phyloP scores from a whole-genome alignment of 345 rosid genomes.

The Balakata baccata region DNA sequence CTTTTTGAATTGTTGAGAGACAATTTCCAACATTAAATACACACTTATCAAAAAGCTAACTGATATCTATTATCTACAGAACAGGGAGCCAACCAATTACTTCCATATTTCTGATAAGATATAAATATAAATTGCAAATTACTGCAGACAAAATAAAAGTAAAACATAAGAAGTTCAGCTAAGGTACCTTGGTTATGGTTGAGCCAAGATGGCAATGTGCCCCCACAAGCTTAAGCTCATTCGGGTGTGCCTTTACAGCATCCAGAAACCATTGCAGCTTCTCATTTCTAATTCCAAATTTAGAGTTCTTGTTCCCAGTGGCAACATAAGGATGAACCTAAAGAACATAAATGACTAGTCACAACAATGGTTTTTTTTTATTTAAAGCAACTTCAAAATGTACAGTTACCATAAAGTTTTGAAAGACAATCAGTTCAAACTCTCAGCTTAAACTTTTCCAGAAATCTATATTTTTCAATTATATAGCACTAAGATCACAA shows the following conservation, averaged over 20 bases:
- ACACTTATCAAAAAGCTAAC: background rate
- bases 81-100: background rate
- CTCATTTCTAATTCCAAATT: slow-evolving; percentile 98
- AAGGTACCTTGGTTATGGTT: slow-evolving; percentile 82
- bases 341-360: background rate
- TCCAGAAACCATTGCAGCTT: slow-evolving; percentile 98
- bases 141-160: background rate
- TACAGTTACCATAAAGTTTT: no score
- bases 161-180: background rate
- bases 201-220: slow-evolving; percentile 99
- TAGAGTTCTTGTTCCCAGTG: slow-evolving; percentile 95
- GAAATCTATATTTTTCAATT: background rate
- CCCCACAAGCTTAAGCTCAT: slow-evolving; percentile 90
- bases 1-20: background rate
- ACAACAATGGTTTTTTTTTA: no score
- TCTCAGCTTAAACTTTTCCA: background rate
- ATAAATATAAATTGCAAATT: background rate
- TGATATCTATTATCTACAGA: background rate
- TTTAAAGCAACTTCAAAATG: background rate
- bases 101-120: background rate
- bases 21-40: background rate
- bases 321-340: slow-evolving; percentile 99
- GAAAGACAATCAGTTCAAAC: background rate
- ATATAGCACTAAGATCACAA: background rate
- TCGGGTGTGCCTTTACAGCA: slow-evolving; percentile 79